Base-by-base conservation (phyloP, 148 eudicot species). In the Rhododendron simsii region DNA sequence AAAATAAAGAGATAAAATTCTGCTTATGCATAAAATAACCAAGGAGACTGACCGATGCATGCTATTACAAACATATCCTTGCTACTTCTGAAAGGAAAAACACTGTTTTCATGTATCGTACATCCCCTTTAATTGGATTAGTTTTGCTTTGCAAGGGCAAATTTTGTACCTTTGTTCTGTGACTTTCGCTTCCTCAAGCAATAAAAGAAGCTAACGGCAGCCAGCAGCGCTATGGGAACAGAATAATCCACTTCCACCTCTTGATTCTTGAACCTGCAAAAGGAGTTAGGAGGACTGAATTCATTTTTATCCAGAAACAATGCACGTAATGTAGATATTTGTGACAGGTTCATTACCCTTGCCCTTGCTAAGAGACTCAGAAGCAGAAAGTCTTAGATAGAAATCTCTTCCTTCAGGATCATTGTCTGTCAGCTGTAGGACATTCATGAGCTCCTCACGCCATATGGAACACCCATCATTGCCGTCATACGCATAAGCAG, bases 341-440 rank as follows among this genome's bases (percentile, higher is more conserved):
- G 45, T 7, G 44, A 74, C 15, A 5, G 21, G 7, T 74, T 2
- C 44, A 74, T 33, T 35, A 74, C 35, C 39, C 78, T 75, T 75
- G 2, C 78, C 78, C 15, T 75, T 6, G 18, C 45, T 6, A 5
- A 37, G 47, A 75, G 88, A 90, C 21, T 90, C 90, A 7, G 91
- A 88, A 50, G 90, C 89, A 33, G 88, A 86, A 30, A 90, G 91
- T 53, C 84, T 84, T 16, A 90, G 73, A 53, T 86, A 88, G 33
- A 90, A 85, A 26, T 63, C 85, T 78, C 88, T 86, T 14, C 91
- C 90, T 18, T 61, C 80, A 30, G 79, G 12, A 28, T 90, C 90
- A 30, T 88, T 89, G 78, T 69, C 90, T 23, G 82, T 65, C 39
- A 86, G 85, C 82, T 88, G 86, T 39, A 88, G 81, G 28, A 86